A percentile compares a stretch with the other conserved stretches of the same genome.
Conservation (phyloP, 2,329 filamentous ascomycete genomes). For the Fusarium musae region DNA sequence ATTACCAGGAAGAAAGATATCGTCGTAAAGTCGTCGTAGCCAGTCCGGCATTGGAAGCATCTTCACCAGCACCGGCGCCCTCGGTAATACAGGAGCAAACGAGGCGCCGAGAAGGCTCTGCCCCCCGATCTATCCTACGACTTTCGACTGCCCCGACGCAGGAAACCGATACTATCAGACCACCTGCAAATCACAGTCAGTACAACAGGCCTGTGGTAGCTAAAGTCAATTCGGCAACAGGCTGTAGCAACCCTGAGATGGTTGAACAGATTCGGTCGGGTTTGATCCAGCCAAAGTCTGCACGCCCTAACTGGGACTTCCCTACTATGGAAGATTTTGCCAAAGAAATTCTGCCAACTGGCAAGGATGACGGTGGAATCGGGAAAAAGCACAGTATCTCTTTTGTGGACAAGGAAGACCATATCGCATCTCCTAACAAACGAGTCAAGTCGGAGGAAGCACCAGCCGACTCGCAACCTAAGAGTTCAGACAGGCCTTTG, state of each 20-base stretch:
- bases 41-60: constrained; percentile 42
- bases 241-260: constrained; percentile 26
- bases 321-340: constrained; percentile 45
- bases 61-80: constrained; percentile 43
- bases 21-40: constrained; percentile 49
- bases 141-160: constrained; percentile 17
- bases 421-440: constrained; percentile 6
- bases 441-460: constrained; percentile 26
- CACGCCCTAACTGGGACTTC: constrained; percentile 22
- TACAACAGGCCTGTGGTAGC: constrained; percentile 38
- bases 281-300: constrained; percentile 29
- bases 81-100: constrained; percentile 52
- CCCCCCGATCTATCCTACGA: constrained; percentile 52
- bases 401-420: neutral
- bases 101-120: constrained; percentile 46
- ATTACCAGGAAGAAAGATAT: constrained; percentile 10
- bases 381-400: neutral
- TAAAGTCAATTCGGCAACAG: constrained; percentile 5
- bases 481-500: neutral
- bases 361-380: neutral
- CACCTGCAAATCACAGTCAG: constrained; percentile 34
- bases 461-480: neutral
- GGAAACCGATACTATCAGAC: constrained; percentile 1
- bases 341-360: constrained; percentile 12
- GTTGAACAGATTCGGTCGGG: constrained; percentile 46